A percentile compares a stretch with the other conserved stretches of the same genome.
Conservation (phyloP, 345 rosid species). For the Eucalyptus albens region DNA sequence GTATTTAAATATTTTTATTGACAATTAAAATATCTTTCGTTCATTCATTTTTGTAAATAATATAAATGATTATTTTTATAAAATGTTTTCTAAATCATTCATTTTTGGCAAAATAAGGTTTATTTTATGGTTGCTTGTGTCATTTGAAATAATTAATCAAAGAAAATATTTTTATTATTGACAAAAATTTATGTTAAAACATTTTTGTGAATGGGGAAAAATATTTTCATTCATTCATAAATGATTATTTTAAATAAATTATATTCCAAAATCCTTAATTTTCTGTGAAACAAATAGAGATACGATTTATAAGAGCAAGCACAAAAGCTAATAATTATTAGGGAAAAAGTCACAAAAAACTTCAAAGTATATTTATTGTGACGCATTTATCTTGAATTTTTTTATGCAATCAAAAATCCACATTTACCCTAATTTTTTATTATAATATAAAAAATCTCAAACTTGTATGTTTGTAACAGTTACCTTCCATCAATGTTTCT, state of each 20-base stretch:
- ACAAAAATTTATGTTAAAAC: too few relatives aligned
- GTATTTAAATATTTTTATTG: background rate
- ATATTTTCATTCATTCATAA: too few relatives aligned
- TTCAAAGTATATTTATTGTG: fast-evolving
- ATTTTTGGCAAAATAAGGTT: background rate
- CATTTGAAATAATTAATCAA: background rate
- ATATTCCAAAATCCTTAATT: too few relatives aligned
- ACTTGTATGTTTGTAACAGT: background rate
- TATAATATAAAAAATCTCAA: too few relatives aligned
- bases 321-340: background rate
- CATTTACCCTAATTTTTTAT: background rate
- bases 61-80: background rate
- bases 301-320: background rate
- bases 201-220: background rate
- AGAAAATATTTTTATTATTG: too few relatives aligned
- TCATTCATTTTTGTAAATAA: background rate
- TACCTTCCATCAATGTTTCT: background rate
- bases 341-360: background rate
- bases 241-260: too few relatives aligned
- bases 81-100: too few relatives aligned
- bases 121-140: background rate
- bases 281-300: background rate
- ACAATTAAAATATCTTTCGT: background rate
- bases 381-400: too few relatives aligned
- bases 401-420: background rate